These are phyloP conservation scores for Iris pallida DNA, from an alignment of 116 monocot species.

Conservation along the genomic window DNA sequence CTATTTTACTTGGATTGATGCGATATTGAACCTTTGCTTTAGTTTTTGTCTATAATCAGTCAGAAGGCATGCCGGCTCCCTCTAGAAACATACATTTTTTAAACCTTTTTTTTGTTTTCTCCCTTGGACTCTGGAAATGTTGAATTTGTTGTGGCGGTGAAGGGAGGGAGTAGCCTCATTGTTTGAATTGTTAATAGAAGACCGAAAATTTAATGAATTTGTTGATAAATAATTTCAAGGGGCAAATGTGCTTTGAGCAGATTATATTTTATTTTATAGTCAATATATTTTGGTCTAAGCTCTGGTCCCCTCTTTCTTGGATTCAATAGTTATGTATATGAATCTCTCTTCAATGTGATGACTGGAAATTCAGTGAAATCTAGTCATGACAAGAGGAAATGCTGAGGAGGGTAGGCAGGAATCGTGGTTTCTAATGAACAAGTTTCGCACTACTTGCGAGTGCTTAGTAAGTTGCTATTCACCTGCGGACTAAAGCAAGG, in stretches of 20 bases:
- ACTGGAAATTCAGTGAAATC: too few species aligned
- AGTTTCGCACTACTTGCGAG: too few species aligned
- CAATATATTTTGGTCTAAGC: neutral
- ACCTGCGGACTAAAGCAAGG: too few species aligned
- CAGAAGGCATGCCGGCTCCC: constrained; percentile 3
- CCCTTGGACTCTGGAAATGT: neutral
- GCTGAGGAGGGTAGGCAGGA: too few species aligned
- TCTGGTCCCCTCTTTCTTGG: too few species aligned
- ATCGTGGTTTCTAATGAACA: too few species aligned
- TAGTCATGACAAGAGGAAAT: too few species aligned
- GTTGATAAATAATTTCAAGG: neutral
- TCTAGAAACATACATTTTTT: neutral
- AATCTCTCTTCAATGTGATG: too few species aligned
- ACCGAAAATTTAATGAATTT: neutral
- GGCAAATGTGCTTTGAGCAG: neutral
- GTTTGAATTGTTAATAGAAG: constrained; percentile 1
- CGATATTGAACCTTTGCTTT: neutral
- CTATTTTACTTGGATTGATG: constrained; percentile 97
- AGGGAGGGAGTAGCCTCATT: neutral
- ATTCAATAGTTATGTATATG: too few species aligned
- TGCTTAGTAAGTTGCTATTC: too few species aligned
- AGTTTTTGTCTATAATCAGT: neutral
- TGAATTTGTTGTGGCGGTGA: neutral
- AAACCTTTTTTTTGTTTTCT: neutral
- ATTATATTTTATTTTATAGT: neutral